Conservation (phyloP, 495 filamentous ascomycete genomes). For the Talaromyces wortmannii region DNA sequence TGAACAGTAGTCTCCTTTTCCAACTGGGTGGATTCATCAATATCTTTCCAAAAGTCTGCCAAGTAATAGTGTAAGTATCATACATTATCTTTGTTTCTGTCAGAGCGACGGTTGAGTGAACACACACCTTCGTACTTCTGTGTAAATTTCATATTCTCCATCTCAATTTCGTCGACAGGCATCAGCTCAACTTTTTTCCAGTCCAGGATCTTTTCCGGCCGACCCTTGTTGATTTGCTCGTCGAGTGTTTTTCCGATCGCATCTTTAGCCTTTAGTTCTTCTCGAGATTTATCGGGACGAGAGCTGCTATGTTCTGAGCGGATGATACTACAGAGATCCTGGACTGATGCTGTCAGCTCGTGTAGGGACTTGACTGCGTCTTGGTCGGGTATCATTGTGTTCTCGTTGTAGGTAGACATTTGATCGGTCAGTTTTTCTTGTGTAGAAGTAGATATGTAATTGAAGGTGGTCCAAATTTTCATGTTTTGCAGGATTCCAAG, state of each 20-base stretch:
- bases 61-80: neutral
- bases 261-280: slow-evolving; percentile 31
- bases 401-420: slow-evolving; percentile 1
- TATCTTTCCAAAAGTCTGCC: slow-evolving; percentile 1
- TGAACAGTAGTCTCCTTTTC: neutral
- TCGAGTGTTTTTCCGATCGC: slow-evolving; percentile 47
- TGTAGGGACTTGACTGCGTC: neutral
- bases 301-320: neutral
- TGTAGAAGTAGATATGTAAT: neutral
- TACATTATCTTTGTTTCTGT: neutral
- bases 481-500: neutral
- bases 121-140: neutral
- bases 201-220: neutral
- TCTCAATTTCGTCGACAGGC: slow-evolving; percentile 4
- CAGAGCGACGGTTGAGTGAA: neutral
- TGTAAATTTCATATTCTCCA: neutral
- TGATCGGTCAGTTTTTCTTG: neutral
- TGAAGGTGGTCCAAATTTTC: neutral
- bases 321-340: neutral
- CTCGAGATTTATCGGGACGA: neutral
- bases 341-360: slow-evolving; percentile 3
- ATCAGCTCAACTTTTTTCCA: neutral
- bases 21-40: slow-evolving; percentile 1
- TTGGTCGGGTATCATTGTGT: neutral
- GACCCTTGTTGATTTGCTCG: neutral